These are phyloP conservation scores for Aspergillus ochraceus DNA, from an alignment of 2,329 filamentous ascomycete species.

Conservation along the genomic window DNA sequence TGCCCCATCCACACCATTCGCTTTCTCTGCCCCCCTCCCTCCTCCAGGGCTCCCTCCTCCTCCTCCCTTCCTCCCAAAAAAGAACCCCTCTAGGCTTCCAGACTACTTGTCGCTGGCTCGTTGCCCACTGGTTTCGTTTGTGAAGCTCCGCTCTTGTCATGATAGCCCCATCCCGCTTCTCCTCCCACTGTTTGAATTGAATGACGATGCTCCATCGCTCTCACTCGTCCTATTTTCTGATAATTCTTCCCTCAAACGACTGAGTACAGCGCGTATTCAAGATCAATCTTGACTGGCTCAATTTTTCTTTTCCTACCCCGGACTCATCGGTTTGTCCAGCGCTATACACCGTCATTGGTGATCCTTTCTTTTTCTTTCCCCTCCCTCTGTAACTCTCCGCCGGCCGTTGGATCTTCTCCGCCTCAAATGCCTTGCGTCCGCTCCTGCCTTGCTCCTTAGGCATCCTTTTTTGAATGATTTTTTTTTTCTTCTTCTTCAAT, in stretches of 20 bases:
- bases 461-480: neutral
- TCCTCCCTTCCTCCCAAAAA: constrained; percentile 10
- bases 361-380: constrained; percentile 9
- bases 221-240: neutral
- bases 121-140: constrained; percentile 14
- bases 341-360: neutral
- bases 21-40: constrained; percentile 2
- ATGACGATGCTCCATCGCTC: neutral
- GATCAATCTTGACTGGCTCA: neutral
- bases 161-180: constrained; percentile 12
- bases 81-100: constrained; percentile 11
- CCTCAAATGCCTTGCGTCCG: constrained; percentile 20
- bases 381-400: constrained; percentile 17
- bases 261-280: neutral
- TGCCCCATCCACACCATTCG: constrained; percentile 14
- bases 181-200: neutral
- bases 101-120: constrained; percentile 5
- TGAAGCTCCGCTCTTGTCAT: constrained; percentile 22
- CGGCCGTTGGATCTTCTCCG: constrained; percentile 25
- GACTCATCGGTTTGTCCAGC: constrained; percentile 4
- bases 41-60: constrained; percentile 6
- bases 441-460: constrained; percentile 14
- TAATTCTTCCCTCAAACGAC: too few relatives aligned
- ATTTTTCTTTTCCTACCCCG: constrained; percentile 9
- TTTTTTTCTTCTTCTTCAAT: neutral